These are phyloP conservation scores for Phaseolus coccineus DNA, from an alignment of 331 rosid genomes.

Conservation along the genomic window DNA sequence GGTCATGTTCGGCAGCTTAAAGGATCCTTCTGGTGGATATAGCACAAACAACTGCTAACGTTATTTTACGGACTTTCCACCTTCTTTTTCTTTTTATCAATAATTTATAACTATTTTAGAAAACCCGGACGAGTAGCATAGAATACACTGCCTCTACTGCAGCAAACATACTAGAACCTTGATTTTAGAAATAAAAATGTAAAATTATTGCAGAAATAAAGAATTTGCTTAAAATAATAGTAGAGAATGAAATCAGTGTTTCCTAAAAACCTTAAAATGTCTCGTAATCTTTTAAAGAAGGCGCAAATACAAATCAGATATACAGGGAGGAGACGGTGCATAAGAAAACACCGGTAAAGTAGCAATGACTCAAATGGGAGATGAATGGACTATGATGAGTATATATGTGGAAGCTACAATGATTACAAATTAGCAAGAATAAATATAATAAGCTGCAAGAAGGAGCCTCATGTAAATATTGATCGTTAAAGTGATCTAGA, in stretches of 20 bases:
- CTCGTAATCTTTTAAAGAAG: slow-evolving; percentile 29
- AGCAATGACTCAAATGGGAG: slow-evolving; percentile 42
- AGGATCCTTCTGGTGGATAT: too few relatives aligned
- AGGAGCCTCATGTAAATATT: slow-evolving; percentile 31
- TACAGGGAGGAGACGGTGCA: slow-evolving; percentile 41
- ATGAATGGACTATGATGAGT: slow-evolving; percentile 32
- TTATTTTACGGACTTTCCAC: too few relatives aligned
- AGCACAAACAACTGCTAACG: too few relatives aligned
- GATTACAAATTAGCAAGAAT: slow-evolving; percentile 46
- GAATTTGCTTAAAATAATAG: slow-evolving; percentile 33
- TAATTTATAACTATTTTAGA: too few relatives aligned
- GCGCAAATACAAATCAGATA: slow-evolving; percentile 38
- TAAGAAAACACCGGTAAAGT: slow-evolving; percentile 39
- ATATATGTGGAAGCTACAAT: slow-evolving; percentile 38
- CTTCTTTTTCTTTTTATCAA: too few relatives aligned
- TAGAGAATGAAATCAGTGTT: slow-evolving; percentile 16
- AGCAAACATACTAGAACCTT: not conserved
- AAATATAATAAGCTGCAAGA: slow-evolving; percentile 44
- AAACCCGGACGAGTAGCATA: too few relatives aligned
- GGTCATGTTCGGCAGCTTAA: too few relatives aligned
- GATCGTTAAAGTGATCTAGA: slow-evolving; percentile 41
- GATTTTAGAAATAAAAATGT: slow-evolving; percentile 24
- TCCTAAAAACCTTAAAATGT: slow-evolving; percentile 19
- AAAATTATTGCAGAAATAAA: slow-evolving; percentile 1
- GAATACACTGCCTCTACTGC: not conserved